Conservation (phyloP, 1,139 yeast species). For the Kazachstania sp. region DNA sequence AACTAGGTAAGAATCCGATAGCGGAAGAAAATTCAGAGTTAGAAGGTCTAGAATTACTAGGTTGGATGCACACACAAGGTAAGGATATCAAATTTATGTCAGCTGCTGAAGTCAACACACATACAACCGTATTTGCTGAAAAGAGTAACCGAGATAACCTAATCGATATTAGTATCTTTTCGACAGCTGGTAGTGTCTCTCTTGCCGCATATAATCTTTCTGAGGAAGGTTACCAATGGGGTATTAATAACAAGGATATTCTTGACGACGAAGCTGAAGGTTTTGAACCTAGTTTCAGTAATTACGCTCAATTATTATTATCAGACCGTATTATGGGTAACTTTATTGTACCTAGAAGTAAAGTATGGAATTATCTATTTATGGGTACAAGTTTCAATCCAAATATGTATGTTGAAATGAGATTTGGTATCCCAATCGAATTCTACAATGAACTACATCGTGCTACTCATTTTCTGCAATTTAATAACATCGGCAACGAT, state of each 20-base stretch:
- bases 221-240: conserved; percentile 73
- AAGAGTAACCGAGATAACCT: conserved; percentile 34
- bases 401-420: conserved; percentile 49
- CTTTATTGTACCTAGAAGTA: conserved; percentile 77
- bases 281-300: conserved; percentile 51
- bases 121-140: conserved; percentile 37
- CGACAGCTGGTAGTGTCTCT: conserved; percentile 80
- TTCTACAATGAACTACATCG: conserved; percentile 84
- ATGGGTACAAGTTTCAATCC: conserved; percentile 78
- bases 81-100: conserved; percentile 53
- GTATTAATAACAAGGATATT: conserved; percentile 49
- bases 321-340: conserved; percentile 75
- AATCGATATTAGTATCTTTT: conserved; percentile 57
- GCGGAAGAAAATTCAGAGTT: conserved; percentile 31
- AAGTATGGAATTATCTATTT: conserved; percentile 86
- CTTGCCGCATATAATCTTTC: conserved; percentile 57
- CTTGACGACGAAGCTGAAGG: conserved; percentile 47
- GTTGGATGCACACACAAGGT: conserved; percentile 77
- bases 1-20: conserved; percentile 49
- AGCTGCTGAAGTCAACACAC: conserved; percentile 64
- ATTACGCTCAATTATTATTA: conserved; percentile 58
- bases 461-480: conserved; percentile 75
- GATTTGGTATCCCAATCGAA: conserved; percentile 69
- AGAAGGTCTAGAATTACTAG: conserved; percentile 51
- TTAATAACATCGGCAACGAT: conserved; percentile 48